Conservation (phyloP, 1,139 yeast species). For the Suhomyces yuchorum region DNA sequence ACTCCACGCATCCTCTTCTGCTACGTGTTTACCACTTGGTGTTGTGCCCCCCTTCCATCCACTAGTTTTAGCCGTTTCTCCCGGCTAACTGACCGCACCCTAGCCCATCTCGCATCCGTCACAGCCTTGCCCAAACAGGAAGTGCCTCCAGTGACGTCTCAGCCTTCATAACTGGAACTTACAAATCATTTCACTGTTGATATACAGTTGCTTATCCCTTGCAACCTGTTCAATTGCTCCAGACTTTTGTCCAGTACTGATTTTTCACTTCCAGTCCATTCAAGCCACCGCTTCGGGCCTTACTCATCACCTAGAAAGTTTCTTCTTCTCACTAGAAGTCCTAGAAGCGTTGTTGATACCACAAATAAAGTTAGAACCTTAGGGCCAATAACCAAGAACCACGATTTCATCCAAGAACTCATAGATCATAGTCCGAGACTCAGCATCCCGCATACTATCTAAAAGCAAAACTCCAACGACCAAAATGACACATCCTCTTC, state of each 20-base stretch:
- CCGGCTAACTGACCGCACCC: not conserved
- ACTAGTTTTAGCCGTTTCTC: not conserved
- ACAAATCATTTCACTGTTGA: not conserved
- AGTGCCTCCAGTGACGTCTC: not conserved
- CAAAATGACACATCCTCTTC: slow-evolving; percentile 11
- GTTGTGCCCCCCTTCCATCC: not conserved
- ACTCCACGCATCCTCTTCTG: not conserved
- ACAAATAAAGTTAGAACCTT: no score
- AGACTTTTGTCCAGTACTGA: not conserved
- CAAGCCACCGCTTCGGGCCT: no score
- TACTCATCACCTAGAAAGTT: no score
- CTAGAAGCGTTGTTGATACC: no score
- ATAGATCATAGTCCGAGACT: no score
- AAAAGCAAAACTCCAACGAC: no score
- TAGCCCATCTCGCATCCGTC: not conserved
- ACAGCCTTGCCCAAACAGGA: not conserved
- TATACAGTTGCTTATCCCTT: not conserved
- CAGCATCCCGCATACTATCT: no score
- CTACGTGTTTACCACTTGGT: not conserved
- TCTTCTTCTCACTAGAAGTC: no score
- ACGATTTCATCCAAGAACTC: no score
- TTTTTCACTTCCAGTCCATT: not conserved
- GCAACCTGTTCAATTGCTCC: not conserved
- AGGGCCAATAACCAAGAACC: no score
- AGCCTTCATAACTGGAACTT: not conserved